Base-by-base conservation (phyloP, 176 grass and related monocot genomes). In the Rhynchospora tenuis region DNA sequence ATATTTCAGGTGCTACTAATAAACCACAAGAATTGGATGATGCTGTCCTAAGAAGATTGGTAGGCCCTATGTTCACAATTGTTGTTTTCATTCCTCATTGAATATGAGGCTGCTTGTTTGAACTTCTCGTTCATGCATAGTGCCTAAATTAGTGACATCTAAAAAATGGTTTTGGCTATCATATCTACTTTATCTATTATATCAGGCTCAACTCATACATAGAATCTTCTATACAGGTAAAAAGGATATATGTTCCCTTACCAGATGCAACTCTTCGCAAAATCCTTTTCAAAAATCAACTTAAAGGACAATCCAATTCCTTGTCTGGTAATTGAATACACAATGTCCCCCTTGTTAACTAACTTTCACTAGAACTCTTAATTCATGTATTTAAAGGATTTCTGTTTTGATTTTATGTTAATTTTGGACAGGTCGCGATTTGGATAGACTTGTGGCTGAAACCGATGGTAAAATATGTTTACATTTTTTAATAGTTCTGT, bases 21-120 rank as follows among this genome's bases (percentile, higher is more conserved):
- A 95, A 99, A 83, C 96, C 96, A 72, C 96, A 99, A 84, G 96
- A 99, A 47, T 81, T 99, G 88, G 96, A 99, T 89, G 96, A 95
- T 69, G 96, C 96, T 86, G 96, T 99, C 90, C 88, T 99, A 46
- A 86, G 96, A 79, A 95, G 93, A 89, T 43, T 99, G 93, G 96
- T 99, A 81, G 86, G 88, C 61, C 29, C 69, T 31, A 64, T 67
- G 44, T 38, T 86, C 58, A 79, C 64, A 67, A 24, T 70, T 17
- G 17, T 6, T 45, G 6, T 70, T 70, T 20, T 16, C n/a, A 28
- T 66, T 61, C 24, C 9, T 66, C 10, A 29, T 65, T 66, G 24
- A 16, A 66, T 33, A 70, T 20, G 38, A 20, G 17, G 7, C 20
- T 70, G 31, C 7, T 68, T 68, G 5, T 0, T 42, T 68, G 29